phyloP scores from a whole-genome alignment of 1,139 yeast genomes.

The Saccharomyces hybrid region DNA sequence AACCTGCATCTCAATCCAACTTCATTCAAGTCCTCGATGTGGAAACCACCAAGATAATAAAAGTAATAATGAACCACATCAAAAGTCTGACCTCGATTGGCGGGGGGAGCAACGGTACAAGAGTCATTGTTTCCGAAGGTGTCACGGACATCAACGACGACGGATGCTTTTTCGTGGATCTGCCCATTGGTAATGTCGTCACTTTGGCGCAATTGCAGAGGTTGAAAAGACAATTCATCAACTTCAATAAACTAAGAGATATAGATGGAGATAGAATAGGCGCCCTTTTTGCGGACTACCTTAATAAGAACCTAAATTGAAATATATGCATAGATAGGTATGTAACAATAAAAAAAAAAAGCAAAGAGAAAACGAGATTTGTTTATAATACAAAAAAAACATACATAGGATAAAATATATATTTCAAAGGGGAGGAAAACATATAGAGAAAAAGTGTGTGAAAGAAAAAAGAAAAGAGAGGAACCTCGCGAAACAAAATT shows the following conservation, averaged over 20 bases:
- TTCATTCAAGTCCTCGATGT: constrained; percentile 75
- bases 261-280: constrained; percentile 55
- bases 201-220: constrained; percentile 78
- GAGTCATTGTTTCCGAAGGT: constrained; percentile 32
- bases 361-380: background rate
- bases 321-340: background rate
- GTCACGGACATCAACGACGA: constrained; percentile 33
- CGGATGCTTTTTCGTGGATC: constrained; percentile 40
- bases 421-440: background rate
- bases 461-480: background rate
- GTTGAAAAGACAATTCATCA: constrained; percentile 70
- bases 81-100: constrained; percentile 21
- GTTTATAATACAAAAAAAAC: background rate
- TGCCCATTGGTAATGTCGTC: constrained; percentile 53
- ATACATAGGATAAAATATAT: background rate
- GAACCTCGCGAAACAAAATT: background rate
- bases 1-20: constrained; percentile 65
- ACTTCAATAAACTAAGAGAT: constrained; percentile 71
- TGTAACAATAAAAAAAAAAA: background rate
- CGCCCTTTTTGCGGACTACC: constrained; percentile 65
- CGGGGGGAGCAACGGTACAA: constrained; percentile 10
- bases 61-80: constrained; percentile 20
- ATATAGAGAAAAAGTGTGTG: background rate
- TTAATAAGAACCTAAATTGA: constrained; percentile 37
- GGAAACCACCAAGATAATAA: constrained; percentile 40